Evolutionary conservation across 495 filamentous ascomycete species (phyloP).

Genomic region (Neurospora tetrasperma): DNA sequence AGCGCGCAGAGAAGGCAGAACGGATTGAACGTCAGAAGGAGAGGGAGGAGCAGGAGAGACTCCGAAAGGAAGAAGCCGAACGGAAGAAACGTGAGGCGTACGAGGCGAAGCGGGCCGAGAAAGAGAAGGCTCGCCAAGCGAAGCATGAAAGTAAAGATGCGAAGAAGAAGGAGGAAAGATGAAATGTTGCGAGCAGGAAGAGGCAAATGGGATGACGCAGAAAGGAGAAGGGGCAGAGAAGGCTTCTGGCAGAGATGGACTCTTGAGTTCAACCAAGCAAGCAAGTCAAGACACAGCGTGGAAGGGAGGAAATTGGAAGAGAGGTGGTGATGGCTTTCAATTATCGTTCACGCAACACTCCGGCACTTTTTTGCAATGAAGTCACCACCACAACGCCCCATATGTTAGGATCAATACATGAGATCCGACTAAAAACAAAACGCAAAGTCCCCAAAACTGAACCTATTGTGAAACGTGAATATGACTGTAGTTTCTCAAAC

Average conservation of each 20-base stretch:
- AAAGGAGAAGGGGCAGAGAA: neutral
- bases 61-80: neutral
- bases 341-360: neutral
- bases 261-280: too few relatives aligned
- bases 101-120: neutral
- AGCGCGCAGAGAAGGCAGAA: neutral
- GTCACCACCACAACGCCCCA: neutral
- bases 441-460: neutral
- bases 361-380: neutral
- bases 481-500: neutral
- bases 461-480: neutral
- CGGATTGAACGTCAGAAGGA: neutral
- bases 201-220: neutral
- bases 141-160: neutral
- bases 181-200: neutral
- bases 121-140: neutral
- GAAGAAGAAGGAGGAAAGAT: neutral
- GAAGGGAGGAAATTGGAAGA: neutral
- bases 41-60: neutral
- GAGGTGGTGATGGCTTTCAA: neutral
- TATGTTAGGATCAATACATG: neutral
- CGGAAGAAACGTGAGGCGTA: neutral
- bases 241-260: too few relatives aligned
- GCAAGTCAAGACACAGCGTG: neutral
- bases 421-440: neutral